These are phyloP conservation scores for Wallacemonas sp. DNA, from an alignment of 208 protist species.

Conservation along the genomic window DNA sequence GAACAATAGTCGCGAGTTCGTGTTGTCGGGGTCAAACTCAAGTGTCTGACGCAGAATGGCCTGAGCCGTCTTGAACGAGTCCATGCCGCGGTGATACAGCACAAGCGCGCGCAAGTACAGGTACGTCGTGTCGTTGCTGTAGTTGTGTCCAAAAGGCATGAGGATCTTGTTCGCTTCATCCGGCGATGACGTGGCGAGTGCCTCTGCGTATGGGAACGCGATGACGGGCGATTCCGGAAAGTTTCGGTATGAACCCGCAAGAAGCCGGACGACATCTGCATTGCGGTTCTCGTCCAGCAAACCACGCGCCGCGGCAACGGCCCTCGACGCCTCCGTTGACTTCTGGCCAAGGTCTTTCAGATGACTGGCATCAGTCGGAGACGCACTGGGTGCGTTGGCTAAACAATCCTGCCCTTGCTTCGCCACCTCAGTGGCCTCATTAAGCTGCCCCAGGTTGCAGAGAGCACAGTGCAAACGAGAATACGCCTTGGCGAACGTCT, in stretches of 20 bases:
- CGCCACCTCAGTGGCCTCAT: slow-evolving; percentile 41
- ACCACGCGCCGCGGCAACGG: slow-evolving; percentile 27
- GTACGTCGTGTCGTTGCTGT: slow-evolving; percentile 61
- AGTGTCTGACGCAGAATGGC: slow-evolving; percentile 61
- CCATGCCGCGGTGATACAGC: slow-evolving; percentile 70
- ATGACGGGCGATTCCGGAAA: slow-evolving; percentile 66
- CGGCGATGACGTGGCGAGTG: slow-evolving; percentile 38
- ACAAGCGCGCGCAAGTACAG: slow-evolving; percentile 68
- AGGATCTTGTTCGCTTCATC: slow-evolving; percentile 62
- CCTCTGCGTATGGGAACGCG: slow-evolving; percentile 67
- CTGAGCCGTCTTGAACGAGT: slow-evolving; percentile 67
- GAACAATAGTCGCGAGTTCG: slow-evolving; percentile 58
- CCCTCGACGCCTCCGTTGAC: slow-evolving; percentile 47
- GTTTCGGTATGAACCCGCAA: slow-evolving; percentile 29
- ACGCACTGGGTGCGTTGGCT: slow-evolving; percentile 13
- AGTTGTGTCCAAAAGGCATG: slow-evolving; percentile 37
- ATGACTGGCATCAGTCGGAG: slow-evolving; percentile 45
- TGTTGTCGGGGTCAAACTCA: slow-evolving; percentile 80
- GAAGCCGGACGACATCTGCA: slow-evolving; percentile 32
- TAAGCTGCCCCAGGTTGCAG: slow-evolving; percentile 69
- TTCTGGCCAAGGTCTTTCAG: slow-evolving; percentile 39
- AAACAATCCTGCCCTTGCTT: slow-evolving; percentile 11
- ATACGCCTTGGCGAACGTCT: slow-evolving; percentile 83
- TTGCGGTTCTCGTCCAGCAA: slow-evolving; percentile 39
- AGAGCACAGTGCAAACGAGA: slow-evolving; percentile 83